phyloP scores from a whole-genome alignment of 148 eudicot genomes.

The Chenopodium album region DNA sequence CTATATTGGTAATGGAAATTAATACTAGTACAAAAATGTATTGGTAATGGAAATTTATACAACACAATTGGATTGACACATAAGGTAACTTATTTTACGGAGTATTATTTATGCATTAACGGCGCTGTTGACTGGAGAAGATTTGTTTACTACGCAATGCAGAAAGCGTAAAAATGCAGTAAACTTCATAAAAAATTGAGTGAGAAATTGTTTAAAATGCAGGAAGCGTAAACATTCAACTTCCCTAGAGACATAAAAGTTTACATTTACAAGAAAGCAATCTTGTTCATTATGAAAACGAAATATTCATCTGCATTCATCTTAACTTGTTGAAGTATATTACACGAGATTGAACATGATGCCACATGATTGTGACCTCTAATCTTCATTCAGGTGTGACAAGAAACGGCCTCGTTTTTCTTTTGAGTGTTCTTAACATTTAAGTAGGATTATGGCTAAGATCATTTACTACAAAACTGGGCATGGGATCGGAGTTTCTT shows the following conservation, averaged over 20 bases:
- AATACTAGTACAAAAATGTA: no score
- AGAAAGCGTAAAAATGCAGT: background rate
- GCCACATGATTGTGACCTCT: background rate
- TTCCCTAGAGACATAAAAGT: background rate
- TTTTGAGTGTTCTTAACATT: no score
- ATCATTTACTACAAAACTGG: no score
- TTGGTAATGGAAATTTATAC: background rate
- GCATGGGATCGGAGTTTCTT: no score
- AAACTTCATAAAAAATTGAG: no score
- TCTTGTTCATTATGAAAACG: background rate
- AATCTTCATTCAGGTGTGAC: background rate
- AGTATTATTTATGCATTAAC: background rate
- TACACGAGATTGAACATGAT: background rate
- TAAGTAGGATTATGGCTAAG: no score
- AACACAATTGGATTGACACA: no score
- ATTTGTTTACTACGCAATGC: background rate
- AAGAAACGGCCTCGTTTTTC: no score
- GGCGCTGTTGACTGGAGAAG: background rate
- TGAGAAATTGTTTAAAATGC: background rate
- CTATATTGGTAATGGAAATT: no score
- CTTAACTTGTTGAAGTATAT: background rate
- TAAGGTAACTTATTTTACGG: no score
- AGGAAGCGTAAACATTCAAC: background rate
- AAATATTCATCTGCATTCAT: background rate
- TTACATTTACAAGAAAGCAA: no score